Conservation (phyloP, 805 yeast genomes). For the Candida coquimbonensis region DNA sequence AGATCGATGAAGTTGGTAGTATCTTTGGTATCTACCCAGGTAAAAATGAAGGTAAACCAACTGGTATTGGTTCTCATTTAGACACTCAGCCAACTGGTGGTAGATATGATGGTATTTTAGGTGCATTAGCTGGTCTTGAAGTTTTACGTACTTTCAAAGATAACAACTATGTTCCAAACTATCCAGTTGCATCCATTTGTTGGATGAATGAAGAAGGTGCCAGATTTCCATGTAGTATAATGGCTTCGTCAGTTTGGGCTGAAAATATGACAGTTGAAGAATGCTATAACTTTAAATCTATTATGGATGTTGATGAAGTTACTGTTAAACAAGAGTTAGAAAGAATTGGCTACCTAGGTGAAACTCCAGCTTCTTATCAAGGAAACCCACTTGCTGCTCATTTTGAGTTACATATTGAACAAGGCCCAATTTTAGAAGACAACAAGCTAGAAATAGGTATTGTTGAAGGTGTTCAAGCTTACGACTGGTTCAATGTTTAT, state of each 20-base stretch:
- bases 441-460: constrained; percentile 52
- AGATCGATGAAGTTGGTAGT: constrained; percentile 60
- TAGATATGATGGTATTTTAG: constrained; percentile 65
- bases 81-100: constrained; percentile 81
- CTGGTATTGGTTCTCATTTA: constrained; percentile 66
- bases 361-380: constrained; percentile 37
- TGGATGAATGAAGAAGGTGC: constrained; percentile 85
- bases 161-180: constrained; percentile 50
- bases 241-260: constrained; percentile 66
- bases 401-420: constrained; percentile 72
- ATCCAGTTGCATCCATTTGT: constrained; percentile 55
- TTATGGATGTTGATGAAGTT: constrained; percentile 44
- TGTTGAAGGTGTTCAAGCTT: constrained; percentile 62
- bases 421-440: constrained; percentile 64
- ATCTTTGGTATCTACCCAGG: constrained; percentile 65
- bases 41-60: constrained; percentile 40
- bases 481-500: constrained; percentile 51
- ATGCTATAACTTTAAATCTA: constrained; percentile 44
- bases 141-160: constrained; percentile 59
- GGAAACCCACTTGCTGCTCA: constrained; percentile 57
- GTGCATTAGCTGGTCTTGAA: constrained; percentile 63
- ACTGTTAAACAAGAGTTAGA: constrained; percentile 47
- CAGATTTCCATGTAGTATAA: constrained; percentile 60
- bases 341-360: constrained; percentile 60
- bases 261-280: constrained; percentile 40